Percentiles rank a stretch among this genome's conserved stretches.
phyloP scores from a whole-genome alignment of 495 filamentous ascomycete species.

The Xylaria scruposa region DNA sequence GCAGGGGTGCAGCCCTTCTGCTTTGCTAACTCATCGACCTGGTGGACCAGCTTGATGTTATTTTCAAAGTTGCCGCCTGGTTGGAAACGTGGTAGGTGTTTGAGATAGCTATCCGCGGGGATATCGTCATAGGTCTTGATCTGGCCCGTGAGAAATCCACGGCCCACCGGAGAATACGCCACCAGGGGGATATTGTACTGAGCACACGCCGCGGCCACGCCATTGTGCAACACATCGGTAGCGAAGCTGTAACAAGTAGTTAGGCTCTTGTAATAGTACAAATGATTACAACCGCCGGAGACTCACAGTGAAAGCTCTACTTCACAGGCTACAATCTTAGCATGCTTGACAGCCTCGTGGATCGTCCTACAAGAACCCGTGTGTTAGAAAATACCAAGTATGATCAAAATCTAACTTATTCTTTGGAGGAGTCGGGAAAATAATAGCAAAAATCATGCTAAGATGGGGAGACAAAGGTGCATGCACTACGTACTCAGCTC shows the following conservation, averaged over 20 bases:
- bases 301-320: slow-evolving; percentile 77
- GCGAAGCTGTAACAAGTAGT: slow-evolving; percentile 57
- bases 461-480: not conserved
- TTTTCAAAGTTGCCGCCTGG: slow-evolving; percentile 68
- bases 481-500: slow-evolving; percentile 52
- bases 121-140: slow-evolving; percentile 68
- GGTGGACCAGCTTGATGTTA: slow-evolving; percentile 73
- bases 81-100: slow-evolving; percentile 66
- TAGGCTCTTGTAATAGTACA: slow-evolving; percentile 67
- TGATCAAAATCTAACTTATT: not conserved
- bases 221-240: slow-evolving; percentile 63
- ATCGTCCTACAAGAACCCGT: slow-evolving; percentile 60
- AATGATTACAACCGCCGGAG: slow-evolving; percentile 56
- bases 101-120: slow-evolving; percentile 63
- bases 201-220: slow-evolving; percentile 72
- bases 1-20: slow-evolving; percentile 73
- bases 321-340: slow-evolving; percentile 77
- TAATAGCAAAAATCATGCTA: not conserved
- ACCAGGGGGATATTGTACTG: slow-evolving; percentile 78
- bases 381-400: not conserved
- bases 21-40: slow-evolving; percentile 69
- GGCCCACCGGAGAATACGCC: slow-evolving; percentile 52
- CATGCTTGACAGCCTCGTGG: slow-evolving; percentile 69
- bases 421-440: not conserved
- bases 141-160: slow-evolving; percentile 60